Conservation (phyloP, 139 green algal species). For the Micractinium conductrix region DNA sequence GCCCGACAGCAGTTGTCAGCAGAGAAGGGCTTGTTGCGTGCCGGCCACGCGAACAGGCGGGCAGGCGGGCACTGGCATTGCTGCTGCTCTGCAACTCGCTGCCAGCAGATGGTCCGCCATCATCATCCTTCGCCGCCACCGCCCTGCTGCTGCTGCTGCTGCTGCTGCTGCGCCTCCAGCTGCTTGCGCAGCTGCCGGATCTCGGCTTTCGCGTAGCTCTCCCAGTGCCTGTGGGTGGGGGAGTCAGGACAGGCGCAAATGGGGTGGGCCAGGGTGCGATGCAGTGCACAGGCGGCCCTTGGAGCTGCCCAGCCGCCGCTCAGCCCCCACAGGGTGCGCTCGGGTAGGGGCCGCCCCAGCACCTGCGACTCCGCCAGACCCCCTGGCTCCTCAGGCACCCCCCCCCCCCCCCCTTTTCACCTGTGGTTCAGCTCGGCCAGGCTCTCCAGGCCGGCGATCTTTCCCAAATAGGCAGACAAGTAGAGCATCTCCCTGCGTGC, state of each 20-base stretch:
- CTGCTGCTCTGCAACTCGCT: too few species aligned
- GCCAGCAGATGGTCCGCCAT: too few species aligned
- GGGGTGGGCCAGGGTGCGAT: too few species aligned
- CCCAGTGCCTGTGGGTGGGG: slow-evolving; percentile 3
- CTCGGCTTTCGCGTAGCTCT: slow-evolving; percentile 17
- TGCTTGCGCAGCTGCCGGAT: slow-evolving; percentile 32
- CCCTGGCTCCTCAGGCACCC: not conserved
- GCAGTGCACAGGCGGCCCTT: too few species aligned
- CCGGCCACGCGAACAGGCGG: too few species aligned
- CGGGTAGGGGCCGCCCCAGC: too few species aligned
- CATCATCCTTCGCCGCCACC: not conserved
- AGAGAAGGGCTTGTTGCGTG: too few species aligned
- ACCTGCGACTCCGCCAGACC: not conserved
- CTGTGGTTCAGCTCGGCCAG: slow-evolving; percentile 78
- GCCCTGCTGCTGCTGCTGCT: slow-evolving; percentile 6
- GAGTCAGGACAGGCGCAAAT: not conserved
- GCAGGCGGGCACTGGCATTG: too few species aligned
- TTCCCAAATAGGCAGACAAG: slow-evolving; percentile 82
- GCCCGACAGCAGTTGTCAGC: too few species aligned
- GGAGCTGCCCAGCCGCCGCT: too few species aligned
- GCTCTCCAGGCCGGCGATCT: slow-evolving; percentile 72
- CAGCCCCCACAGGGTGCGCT: not conserved
- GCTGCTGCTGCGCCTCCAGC: not conserved
- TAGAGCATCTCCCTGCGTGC: slow-evolving; percentile 89
- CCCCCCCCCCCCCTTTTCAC: slow-evolving; percentile 32